Evolutionary conservation across 176 grass and related monocot genomes (phyloP).

Genomic region (Oryza rufipogon): DNA sequence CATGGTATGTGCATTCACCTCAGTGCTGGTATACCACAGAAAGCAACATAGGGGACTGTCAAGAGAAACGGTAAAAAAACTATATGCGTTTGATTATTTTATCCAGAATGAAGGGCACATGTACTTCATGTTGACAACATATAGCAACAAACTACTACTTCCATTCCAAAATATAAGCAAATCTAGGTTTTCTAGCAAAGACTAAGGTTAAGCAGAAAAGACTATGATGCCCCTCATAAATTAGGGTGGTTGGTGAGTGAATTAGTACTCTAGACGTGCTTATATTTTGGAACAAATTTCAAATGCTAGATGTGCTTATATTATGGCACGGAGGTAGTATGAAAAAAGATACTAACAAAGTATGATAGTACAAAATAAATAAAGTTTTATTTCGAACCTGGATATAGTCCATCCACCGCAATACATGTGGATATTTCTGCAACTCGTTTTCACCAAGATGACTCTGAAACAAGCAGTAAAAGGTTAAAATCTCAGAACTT

Average conservation of each 20-base stretch:
- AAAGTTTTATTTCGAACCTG: conserved; percentile 60
- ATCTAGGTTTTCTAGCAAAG: no score
- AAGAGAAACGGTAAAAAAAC: background rate
- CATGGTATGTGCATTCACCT: conserved; percentile 14
- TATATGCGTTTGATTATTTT: background rate
- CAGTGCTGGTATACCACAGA: no score
- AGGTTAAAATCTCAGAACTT: conserved; percentile 12
- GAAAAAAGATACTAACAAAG: background rate
- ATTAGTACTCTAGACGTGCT: no score
- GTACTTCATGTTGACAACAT: conserved; percentile 23
- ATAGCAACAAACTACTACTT: background rate
- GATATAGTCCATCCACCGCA: conserved; percentile 94
- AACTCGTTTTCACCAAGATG: conserved; percentile 46
- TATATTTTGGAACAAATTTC: no score
- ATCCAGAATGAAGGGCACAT: background rate
- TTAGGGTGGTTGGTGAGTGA: no score
- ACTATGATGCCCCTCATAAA: no score
- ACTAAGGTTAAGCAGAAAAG: no score
- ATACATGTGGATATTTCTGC: conserved; percentile 68
- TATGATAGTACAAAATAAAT: background rate
- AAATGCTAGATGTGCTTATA: no score
- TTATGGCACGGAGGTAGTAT: no score
- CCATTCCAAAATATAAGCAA: no score
- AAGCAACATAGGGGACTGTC: background rate
- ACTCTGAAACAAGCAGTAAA: conserved; percentile 54